Evolutionary conservation across 768 basidiomycete genomes (phyloP).

Genomic region (Mycena metata): DNA sequence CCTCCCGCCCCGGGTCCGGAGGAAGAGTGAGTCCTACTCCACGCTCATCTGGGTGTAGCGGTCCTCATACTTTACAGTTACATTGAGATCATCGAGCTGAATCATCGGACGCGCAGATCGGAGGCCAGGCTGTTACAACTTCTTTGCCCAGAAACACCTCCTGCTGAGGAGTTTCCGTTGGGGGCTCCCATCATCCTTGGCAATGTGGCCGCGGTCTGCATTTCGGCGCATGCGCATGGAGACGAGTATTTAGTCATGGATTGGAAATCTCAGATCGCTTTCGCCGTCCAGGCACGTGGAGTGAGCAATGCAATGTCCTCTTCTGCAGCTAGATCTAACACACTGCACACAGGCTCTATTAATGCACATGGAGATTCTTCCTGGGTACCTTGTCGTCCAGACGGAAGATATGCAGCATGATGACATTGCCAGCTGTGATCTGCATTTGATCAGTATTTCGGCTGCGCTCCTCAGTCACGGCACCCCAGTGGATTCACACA

Average conservation of each 20-base stretch:
- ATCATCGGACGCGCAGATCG: conserved; percentile 1
- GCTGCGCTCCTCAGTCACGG: neutral
- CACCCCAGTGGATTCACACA: neutral
- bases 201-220: too few species aligned
- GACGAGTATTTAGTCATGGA: neutral
- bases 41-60: too few species aligned
- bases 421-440: neutral
- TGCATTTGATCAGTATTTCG: neutral
- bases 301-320: neutral
- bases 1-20: neutral
- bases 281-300: neutral
- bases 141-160: neutral
- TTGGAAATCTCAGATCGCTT: neutral
- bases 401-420: too few species aligned
- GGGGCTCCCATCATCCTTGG: too few species aligned
- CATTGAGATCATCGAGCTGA: conserved; percentile 15
- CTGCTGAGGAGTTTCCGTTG: neutral
- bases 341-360: too few species aligned
- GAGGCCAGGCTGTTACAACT: neutral
- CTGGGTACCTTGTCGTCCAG: too few species aligned
- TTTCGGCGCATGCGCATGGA: too few species aligned
- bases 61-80: neutral
- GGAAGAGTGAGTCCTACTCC: too few species aligned
- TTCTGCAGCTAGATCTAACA: neutral
- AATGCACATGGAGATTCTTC: too few species aligned